phyloP scores from a whole-genome alignment of 106 monocot genomes.

The Dioscorea dumetorum region DNA sequence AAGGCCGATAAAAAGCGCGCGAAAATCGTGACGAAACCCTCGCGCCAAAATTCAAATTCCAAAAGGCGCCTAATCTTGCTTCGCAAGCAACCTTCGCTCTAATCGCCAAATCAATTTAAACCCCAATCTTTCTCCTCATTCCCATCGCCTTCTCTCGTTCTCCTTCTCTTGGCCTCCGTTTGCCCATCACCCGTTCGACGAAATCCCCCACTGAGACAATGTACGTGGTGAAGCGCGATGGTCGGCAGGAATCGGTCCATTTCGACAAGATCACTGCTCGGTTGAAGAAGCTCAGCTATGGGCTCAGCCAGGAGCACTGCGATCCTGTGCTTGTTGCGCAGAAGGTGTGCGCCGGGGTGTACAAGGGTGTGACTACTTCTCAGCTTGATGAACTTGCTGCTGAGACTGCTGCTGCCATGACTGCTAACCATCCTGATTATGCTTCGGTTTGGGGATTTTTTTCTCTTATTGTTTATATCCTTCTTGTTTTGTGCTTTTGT shows the following conservation, averaged over 20 bases:
- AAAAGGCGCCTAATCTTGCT: no score
- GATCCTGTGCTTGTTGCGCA: conserved; percentile 85
- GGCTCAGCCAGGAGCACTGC: conserved; percentile 84
- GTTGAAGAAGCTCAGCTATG: conserved; percentile 96
- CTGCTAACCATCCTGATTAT: conserved; percentile 81
- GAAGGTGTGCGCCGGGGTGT: conserved; percentile 91
- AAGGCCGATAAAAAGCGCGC: not conserved
- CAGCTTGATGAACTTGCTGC: conserved; percentile 97
- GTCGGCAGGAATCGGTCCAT: conserved; percentile 80
- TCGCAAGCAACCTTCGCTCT: no score
- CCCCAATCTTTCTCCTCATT: no score
- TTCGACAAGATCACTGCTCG: conserved; percentile 99
- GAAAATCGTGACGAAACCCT: not conserved
- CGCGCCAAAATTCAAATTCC: not conserved
- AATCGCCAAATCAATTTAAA: no score
- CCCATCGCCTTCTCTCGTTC: no score
- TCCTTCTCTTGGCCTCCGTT: no score
- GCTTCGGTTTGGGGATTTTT: conserved; percentile 17
- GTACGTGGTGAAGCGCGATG: conserved; percentile 97
- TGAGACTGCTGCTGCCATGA: conserved; percentile 96
- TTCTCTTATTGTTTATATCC: not conserved
- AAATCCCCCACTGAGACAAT: conserved; percentile 32
- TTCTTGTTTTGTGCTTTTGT: not conserved
- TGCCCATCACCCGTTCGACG: conserved; percentile 20
- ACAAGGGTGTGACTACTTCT: conserved; percentile 84